Evolutionary conservation across 75 land plant genomes (phyloP), one percentile per base, ranked within the genome.

Genomic region (Pinus taeda): DNA sequence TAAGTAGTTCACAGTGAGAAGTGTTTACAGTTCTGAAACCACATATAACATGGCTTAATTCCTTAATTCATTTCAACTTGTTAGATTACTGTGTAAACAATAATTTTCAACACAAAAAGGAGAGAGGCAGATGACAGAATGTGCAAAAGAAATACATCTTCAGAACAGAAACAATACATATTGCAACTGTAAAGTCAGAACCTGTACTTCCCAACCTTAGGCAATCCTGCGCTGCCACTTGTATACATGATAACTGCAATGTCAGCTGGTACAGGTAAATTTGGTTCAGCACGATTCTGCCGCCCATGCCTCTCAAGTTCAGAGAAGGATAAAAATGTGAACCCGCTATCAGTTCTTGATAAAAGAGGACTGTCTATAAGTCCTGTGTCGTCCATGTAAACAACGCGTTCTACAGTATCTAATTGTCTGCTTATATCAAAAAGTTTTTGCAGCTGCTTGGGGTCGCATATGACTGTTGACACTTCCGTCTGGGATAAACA

Each of bases 141-240:
- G 22, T 42, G 15, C 20, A n/a, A 69, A 45, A 12, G 36, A 9
- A 69, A 69, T 15, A 42, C 42, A 39, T 11, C 14, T 69, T 42
- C 39, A 42, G 55, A 69, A 18, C 49, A 69, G 72, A 30, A 18
- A 69, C n/a, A 4, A 37, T 42, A 42, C 72, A 69, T 69, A 42
- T 42, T 69, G 20, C 11, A 69, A 42, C 42, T 20, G 42, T 42
- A 11, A 69, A n/a, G n/a, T 45, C n/a, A 67, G 18, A 37, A 69
- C 13, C 72, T 69, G 21, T 20, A n/a, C n/a, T 67, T 69, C n/a
- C 72, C 53, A 6, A 96, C 98, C 97, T 96, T 96, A 12, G 98
- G 94, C 64, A 91, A 55, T n/a, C 98, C 98, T 55, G 98, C 93
- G 75, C 98, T 96, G 59, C 98, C 98, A 81, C 98, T 96, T 57